Conservation (phyloP, 371 early-diverging fungal genomes). For the Mortierella sp. region DNA sequence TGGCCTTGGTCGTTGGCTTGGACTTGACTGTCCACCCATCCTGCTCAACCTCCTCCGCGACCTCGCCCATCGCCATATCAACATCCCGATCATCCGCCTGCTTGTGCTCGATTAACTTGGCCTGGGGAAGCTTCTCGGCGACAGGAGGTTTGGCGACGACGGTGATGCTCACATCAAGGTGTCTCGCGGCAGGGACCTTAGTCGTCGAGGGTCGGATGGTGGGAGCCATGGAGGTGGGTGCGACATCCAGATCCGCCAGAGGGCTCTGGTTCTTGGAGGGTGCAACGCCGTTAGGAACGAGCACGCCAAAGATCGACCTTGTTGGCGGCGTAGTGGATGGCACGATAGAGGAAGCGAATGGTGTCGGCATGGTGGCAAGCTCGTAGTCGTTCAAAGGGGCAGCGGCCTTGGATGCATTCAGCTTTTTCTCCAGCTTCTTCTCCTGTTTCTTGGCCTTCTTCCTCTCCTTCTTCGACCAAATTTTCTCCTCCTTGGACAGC, state of each 20-base stretch:
- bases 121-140: conserved; percentile 35
- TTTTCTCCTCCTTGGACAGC: conserved; percentile 39
- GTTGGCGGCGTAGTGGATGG: background rate
- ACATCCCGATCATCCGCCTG: conserved; percentile 26
- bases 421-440: conserved; percentile 17
- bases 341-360: conserved; percentile 6
- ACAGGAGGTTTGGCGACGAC: conserved; percentile 36
- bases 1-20: conserved; percentile 56
- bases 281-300: conserved; percentile 4
- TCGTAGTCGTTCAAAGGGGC: conserved; percentile 38
- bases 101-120: conserved; percentile 24
- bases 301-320: conserved; percentile 35
- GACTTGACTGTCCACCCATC: conserved; percentile 59
- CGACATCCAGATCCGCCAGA: conserved; percentile 40
- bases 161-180: conserved; percentile 39
- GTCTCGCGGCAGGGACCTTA: conserved; percentile 23
- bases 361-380: conserved; percentile 28
- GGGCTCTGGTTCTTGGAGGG: conserved; percentile 31
- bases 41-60: conserved; percentile 52
- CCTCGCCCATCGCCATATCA: conserved; percentile 22
- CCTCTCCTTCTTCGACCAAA: conserved; percentile 29
- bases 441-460: conserved; percentile 26
- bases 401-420: conserved; percentile 6
- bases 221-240: background rate
- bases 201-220: conserved; percentile 20